Evolutionary conservation across 23 red algal genomes (phyloP).

Genomic region (Gracilariopsis chorda): DNA sequence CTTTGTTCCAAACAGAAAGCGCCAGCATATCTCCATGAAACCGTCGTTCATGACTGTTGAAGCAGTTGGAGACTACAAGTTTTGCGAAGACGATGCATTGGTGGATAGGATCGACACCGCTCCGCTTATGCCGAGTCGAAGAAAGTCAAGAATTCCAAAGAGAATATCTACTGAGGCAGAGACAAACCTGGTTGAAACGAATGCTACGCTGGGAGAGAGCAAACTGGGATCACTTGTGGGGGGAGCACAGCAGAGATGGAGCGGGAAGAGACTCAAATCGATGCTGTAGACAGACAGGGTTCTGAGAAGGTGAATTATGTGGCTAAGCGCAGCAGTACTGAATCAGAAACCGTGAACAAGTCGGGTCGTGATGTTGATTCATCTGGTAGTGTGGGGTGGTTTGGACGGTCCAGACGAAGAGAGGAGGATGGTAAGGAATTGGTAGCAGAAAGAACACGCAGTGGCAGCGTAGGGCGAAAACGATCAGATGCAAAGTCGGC

Average conservation of each 20-base stretch:
- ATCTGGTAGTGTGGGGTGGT: neutral
- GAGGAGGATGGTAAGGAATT: neutral
- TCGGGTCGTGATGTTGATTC: neutral
- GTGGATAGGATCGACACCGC: neutral
- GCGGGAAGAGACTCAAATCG: no score
- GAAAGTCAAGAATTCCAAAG: conserved; percentile 1
- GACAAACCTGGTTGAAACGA: no score
- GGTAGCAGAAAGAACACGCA: neutral
- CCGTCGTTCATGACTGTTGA: conserved; percentile 9
- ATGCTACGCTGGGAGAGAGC: no score
- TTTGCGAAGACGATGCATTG: neutral
- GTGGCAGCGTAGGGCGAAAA: neutral
- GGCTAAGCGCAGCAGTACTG: no score
- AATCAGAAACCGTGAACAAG: no score
- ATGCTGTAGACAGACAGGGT: no score
- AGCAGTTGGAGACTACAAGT: conserved; percentile 5
- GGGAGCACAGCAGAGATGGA: no score
- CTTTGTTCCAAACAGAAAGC: neutral
- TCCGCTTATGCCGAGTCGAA: neutral
- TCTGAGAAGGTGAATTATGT: no score
- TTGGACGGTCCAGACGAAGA: neutral
- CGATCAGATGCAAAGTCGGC: neutral
- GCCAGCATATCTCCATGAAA: neutral
- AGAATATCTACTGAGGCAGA: no score
- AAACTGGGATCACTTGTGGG: no score